A percentile compares a stretch with the other conserved stretches of the same genome.
phyloP scores from a whole-genome alignment of 805 yeast genomes.

The Wickerhamiella azymoides region DNA sequence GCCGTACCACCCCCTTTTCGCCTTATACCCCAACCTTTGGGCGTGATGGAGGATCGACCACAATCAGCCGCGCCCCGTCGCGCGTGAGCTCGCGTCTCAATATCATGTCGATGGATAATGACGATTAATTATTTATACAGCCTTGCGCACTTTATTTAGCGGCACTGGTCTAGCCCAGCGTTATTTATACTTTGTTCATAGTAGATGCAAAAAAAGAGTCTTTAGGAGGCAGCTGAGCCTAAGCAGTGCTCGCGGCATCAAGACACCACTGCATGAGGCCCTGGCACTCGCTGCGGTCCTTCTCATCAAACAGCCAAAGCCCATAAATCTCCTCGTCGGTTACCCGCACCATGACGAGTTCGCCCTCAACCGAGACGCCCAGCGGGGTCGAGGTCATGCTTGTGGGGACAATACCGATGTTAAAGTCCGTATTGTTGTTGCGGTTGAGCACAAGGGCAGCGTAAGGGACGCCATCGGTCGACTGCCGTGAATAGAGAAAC shows the following conservation, averaged over 20 bases:
- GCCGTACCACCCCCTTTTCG: neutral
- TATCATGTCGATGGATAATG: conserved; percentile 3
- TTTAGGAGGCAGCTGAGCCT: too few species aligned
- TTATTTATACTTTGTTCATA: too few species aligned
- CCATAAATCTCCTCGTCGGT: conserved; percentile 26
- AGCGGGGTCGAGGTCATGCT: conserved; percentile 20
- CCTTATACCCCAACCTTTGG: neutral
- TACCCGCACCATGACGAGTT: conserved; percentile 26
- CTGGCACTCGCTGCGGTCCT: conserved; percentile 21
- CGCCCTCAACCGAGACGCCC: conserved; percentile 25
- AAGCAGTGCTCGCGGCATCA: neutral
- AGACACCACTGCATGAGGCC: conserved; percentile 24
- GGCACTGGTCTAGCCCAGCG: too few species aligned
- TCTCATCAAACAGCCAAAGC: conserved; percentile 26
- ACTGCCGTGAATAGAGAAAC: conserved; percentile 26
- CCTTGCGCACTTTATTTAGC: too few species aligned
- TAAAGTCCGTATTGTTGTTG: conserved; percentile 22
- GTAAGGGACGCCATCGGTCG: conserved; percentile 23
- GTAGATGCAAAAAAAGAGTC: too few species aligned
- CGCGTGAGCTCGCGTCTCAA: conserved; percentile 3
- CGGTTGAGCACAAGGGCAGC: conserved; percentile 28
- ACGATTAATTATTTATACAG: conserved; percentile 1
- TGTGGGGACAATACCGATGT: conserved; percentile 24
- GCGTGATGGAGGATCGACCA: neutral
- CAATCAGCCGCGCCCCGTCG: neutral